phyloP scores from a whole-genome alignment of 176 grass and related monocot genomes.

The Phoenix dactylifera region DNA sequence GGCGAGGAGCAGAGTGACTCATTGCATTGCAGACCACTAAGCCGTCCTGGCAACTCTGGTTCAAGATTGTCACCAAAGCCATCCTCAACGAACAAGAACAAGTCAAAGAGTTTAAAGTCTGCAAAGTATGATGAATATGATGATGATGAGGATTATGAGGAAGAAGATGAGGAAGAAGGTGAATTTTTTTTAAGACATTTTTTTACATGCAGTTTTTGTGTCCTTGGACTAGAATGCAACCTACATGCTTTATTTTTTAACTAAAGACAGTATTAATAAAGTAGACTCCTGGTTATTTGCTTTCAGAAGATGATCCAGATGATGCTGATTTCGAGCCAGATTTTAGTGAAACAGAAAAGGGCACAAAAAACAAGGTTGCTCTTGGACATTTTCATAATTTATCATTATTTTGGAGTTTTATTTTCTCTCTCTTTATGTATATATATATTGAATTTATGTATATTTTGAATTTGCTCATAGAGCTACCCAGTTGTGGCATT shows the following conservation, averaged over 20 bases:
- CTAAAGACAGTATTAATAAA: too few species aligned
- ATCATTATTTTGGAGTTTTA: too few species aligned
- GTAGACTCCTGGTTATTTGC: conserved; percentile 14
- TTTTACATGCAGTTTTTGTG: conserved; percentile 1
- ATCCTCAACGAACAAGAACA: conserved; percentile 29
- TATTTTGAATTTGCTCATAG: too few species aligned
- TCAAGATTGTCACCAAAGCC: conserved; percentile 39
- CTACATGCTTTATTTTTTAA: too few species aligned
- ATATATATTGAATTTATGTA: too few species aligned
- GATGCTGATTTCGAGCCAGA: conserved; percentile 99
- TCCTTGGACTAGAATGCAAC: too few species aligned
- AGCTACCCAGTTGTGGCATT: too few species aligned
- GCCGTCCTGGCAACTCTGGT: conserved; percentile 44
- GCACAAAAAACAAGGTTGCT: conserved; percentile 35
- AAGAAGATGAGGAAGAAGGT: conserved; percentile 70
- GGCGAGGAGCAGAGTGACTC: conserved; percentile 70
- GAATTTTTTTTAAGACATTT: conserved; percentile 5
- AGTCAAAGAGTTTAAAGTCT: conserved; percentile 37
- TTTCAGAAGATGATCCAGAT: conserved; percentile 91
- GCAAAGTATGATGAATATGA: conserved; percentile 46
- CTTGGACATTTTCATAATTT: conserved; percentile 25
- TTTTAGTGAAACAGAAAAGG: conserved; percentile 64
- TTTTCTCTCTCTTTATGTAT: too few species aligned
- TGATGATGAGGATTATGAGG: conserved; percentile 41
- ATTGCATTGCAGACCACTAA: conserved; percentile 37